Percentiles rank a stretch among this genome's conserved stretches.
phyloP scores from a whole-genome alignment of 1,139 yeast genomes.

The Yamadazyma atmosphaerica region DNA sequence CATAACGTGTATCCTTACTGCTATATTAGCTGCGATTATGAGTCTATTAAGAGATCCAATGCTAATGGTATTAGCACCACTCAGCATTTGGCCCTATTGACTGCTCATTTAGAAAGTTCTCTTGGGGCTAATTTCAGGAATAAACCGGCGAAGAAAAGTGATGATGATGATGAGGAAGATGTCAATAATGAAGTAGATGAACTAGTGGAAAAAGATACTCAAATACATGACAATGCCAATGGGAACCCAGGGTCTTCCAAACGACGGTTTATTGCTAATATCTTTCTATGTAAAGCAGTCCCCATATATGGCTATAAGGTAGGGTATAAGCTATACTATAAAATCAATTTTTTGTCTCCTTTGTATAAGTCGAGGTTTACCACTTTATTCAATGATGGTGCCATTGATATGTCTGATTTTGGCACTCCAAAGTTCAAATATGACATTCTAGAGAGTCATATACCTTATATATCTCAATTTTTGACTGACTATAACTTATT shows the following conservation, averaged over 20 bases:
- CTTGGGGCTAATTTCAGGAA: slow-evolving; percentile 19
- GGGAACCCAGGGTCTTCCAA: no score
- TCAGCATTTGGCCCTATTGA: slow-evolving; percentile 12
- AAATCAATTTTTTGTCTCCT: slow-evolving; percentile 69
- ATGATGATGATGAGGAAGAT: slow-evolving; percentile 9
- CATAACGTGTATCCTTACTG: slow-evolving; percentile 87
- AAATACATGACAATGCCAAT: no score
- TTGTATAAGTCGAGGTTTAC: slow-evolving; percentile 57
- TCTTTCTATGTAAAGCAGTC: slow-evolving; percentile 68
- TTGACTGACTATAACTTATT: slow-evolving; percentile 78
- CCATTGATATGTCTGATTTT: slow-evolving; percentile 21
- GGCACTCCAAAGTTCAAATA: slow-evolving; percentile 9
- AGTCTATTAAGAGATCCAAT: slow-evolving; percentile 7
- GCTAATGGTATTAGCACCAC: slow-evolving; percentile 3
- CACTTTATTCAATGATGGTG: slow-evolving; percentile 56
- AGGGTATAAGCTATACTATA: slow-evolving; percentile 63
- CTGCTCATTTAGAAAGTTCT: slow-evolving; percentile 20
- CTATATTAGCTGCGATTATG: slow-evolving; percentile 51
- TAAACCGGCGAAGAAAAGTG: slow-evolving; percentile 11
- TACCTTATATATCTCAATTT: slow-evolving; percentile 77
- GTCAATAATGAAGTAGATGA: slow-evolving; percentile 1
- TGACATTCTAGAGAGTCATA: slow-evolving; percentile 67
- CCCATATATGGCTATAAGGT: slow-evolving; percentile 84
- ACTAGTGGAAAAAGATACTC: no score
- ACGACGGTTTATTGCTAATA: slow-evolving; percentile 50